Percentiles rank a stretch among this genome's conserved stretches.
Evolutionary conservation across 2,329 filamentous ascomycete species (phyloP).

Genomic region (Trichoderma sp.): DNA sequence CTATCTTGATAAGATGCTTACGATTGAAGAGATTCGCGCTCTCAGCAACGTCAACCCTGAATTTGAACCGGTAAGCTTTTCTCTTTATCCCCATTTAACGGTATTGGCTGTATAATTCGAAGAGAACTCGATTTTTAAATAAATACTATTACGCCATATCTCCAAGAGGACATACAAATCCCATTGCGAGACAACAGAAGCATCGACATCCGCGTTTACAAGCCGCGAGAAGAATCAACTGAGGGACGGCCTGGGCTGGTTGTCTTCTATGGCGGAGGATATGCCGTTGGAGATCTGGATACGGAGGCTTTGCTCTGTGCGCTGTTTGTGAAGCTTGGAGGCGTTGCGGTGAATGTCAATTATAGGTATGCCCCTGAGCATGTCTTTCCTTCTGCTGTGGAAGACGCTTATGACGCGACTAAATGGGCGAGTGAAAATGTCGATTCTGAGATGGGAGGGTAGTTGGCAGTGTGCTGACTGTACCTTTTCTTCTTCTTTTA

Average conservation of each 20-base stretch:
- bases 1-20: conserved; percentile 24
- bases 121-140: no score
- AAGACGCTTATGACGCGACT: conserved; percentile 30
- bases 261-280: conserved; percentile 31
- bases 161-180: conserved; percentile 26
- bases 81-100: neutral
- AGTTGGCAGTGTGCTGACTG: neutral
- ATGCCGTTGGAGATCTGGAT: conserved; percentile 27
- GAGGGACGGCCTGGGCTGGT: conserved; percentile 24
- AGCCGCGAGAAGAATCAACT: conserved; percentile 18
- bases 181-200: conserved; percentile 24
- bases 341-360: conserved; percentile 24
- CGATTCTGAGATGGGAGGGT: neutral
- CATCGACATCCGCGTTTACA: conserved; percentile 26
- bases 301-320: conserved; percentile 27
- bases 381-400: conserved; percentile 28
- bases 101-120: neutral
- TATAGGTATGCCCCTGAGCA: conserved; percentile 32
- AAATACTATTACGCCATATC: no score
- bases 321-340: conserved; percentile 27
- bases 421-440: conserved; percentile 24
- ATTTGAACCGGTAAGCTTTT: conserved; percentile 19
- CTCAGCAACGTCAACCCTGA: conserved; percentile 25
- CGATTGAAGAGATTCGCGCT: conserved; percentile 26
- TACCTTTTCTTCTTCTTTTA: neutral